Evolutionary conservation across 257 asterid genomes (phyloP).

Genomic region (Leonotis leonurus): DNA sequence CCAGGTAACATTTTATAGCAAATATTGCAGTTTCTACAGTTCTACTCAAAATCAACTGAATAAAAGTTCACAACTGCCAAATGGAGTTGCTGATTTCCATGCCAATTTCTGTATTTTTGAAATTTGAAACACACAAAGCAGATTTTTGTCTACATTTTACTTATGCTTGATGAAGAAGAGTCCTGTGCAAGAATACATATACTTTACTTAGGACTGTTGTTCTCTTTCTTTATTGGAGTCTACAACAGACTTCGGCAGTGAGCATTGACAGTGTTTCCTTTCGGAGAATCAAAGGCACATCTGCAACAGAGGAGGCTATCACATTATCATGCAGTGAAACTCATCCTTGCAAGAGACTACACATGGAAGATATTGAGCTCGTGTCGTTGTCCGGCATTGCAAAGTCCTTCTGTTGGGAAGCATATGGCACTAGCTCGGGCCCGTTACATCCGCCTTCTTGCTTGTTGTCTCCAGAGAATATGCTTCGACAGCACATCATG

Average conservation of each 20-base stretch:
- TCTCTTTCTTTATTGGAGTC: background rate
- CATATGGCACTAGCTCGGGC: constrained; percentile 47
- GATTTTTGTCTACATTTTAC: background rate
- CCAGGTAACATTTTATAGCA: constrained; percentile 50
- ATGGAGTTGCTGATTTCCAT: too few relatives aligned
- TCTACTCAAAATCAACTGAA: background rate
- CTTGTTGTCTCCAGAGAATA: constrained; percentile 23
- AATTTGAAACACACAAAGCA: too few relatives aligned
- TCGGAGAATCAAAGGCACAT: constrained; percentile 48
- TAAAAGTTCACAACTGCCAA: background rate
- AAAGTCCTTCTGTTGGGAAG: constrained; percentile 60
- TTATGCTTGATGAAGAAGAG: background rate
- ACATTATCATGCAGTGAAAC: constrained; percentile 55
- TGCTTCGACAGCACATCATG: constrained; percentile 10
- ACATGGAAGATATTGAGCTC: constrained; percentile 46
- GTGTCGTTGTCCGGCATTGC: constrained; percentile 25
- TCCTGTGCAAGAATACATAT: background rate
- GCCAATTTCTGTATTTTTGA: too few relatives aligned
- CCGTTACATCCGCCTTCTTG: constrained; percentile 44
- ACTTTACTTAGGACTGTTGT: background rate
- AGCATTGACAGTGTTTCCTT: constrained; percentile 35
- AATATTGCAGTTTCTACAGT: too few relatives aligned
- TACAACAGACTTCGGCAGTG: constrained; percentile 52
- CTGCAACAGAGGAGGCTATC: constrained; percentile 60
- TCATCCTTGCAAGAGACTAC: constrained; percentile 45